Percentiles rank a stretch among this genome's conserved stretches.
Conservation (phyloP, 176 grass and related monocot genomes). For the Olyra latifolia region DNA sequence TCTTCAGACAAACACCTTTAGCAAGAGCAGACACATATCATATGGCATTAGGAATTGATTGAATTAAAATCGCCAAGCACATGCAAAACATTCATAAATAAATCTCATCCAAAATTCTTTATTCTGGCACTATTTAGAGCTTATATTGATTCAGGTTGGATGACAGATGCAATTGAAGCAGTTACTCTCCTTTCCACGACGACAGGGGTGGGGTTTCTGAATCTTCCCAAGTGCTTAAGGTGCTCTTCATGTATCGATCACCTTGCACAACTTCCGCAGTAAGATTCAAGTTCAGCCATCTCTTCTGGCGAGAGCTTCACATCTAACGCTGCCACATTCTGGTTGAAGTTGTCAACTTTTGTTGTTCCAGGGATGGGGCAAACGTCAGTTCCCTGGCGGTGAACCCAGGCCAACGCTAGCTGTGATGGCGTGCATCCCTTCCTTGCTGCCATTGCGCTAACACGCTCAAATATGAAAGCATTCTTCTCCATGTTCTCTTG, state of each 20-base stretch:
- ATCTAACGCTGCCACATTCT: conserved; percentile 48
- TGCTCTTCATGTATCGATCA: conserved; percentile 8
- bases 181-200: conserved; percentile 31
- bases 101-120: too few relatives aligned
- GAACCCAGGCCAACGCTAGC: conserved; percentile 56
- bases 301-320: conserved; percentile 48
- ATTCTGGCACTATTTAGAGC: too few relatives aligned
- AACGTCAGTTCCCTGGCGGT: conserved; percentile 54
- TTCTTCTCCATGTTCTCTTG: conserved; percentile 51
- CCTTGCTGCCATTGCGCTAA: conserved; percentile 39
- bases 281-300: conserved; percentile 53
- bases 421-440: conserved; percentile 66
- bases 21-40: too few relatives aligned
- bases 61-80: too few relatives aligned
- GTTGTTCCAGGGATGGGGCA: conserved; percentile 70
- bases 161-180: not conserved
- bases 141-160: too few relatives aligned
- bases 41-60: too few relatives aligned
- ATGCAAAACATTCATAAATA: too few relatives aligned
- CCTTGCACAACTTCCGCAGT: conserved; percentile 24
- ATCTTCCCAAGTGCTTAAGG: conserved; percentile 23
- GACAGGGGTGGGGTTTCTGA: conserved; percentile 42
- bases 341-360: conserved; percentile 52
- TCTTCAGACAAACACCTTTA: too few relatives aligned
- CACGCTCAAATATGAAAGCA: conserved; percentile 36